Base-by-base conservation (phyloP, 495 filamentous ascomycete species). In the Alectoria sarmentosa region DNA sequence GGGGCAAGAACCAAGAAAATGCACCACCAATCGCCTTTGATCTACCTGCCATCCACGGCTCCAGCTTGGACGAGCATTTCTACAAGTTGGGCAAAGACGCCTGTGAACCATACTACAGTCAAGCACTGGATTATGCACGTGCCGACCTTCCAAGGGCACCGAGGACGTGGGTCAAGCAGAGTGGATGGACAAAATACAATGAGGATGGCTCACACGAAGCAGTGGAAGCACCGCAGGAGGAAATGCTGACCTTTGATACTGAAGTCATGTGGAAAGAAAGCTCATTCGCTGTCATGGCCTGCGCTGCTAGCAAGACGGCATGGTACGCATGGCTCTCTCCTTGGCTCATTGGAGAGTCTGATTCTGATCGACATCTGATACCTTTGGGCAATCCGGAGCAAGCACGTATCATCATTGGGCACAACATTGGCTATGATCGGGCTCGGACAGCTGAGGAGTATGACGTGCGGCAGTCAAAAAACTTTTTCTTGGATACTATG, bases 251-350 rank as follows among this genome's bases (percentile, higher is more conserved):
- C 37, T 99, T 99, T 72, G 94, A 99, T 75, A 94, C 91, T 17
- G 94, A 99, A 75, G 92, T 97, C 56, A 88, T 99, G 86, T 99
- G 87, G 79, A 96, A 95, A 70, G 84, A 92, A 70, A 90, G 87
- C 70, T 84, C 88, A 0, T 98, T 89, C 75, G 92, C 94, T 9
- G 89, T 95, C 48, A 98, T 99, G 94, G 94, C 94, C 42, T 97
- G 91, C 67, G 94, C 94, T 14, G 89, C 86, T 58, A 90, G 90
- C 66, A 86, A 89, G 15, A 90, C 85, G 19, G 85, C 89, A 30
- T 99, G 94, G 94, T 99, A 98, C 77, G 90, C 89, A 3, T 99
- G 94, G 94, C 74, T 99, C 60, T 97, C 92, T 28, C 94, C 94
- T 1, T 99, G 94, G 94, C 77, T 99, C 30, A 74, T 99, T 11